Evolutionary conservation across 306 rosid genomes (phyloP).

Genomic region (Abrus precatorius): DNA sequence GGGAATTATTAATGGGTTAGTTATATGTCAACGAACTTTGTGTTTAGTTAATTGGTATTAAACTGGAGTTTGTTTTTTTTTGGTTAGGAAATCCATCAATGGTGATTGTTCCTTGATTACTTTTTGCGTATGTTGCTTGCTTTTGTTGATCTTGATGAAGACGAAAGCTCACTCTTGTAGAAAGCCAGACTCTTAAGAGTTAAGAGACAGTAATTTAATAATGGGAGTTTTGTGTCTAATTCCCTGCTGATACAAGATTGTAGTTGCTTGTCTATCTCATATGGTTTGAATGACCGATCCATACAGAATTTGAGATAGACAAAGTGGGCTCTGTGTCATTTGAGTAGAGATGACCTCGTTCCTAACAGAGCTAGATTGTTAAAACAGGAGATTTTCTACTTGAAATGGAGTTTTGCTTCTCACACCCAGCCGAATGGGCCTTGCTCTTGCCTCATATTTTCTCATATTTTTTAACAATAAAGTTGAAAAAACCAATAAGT

Average conservation of each 20-base stretch:
- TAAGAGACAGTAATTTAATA: slow-evolving; percentile 21
- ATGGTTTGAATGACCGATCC: background rate
- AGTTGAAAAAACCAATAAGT: slow-evolving; percentile 15
- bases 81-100: background rate
- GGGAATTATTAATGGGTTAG: background rate
- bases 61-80: background rate
- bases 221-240: slow-evolving; percentile 8
- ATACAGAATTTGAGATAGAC: slow-evolving; percentile 24
- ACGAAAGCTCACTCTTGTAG: slow-evolving; percentile 2
- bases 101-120: background rate
- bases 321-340: slow-evolving; percentile 14
- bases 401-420: slow-evolving; percentile 17
- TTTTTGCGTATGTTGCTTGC: background rate
- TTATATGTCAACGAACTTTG: background rate
- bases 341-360: slow-evolving; percentile 26
- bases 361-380: slow-evolving; percentile 16
- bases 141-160: slow-evolving; percentile 15
- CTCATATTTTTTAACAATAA: slow-evolving; percentile 6
- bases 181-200: slow-evolving; percentile 23
- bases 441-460: background rate
- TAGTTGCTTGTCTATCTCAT: background rate
- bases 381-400: slow-evolving; percentile 19
- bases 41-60: slow-evolving; percentile 8
- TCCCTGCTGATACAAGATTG: slow-evolving; percentile 16
- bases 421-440: background rate